Evolutionary conservation across 106 monocot genomes (phyloP).

Genomic region (Alisma plantagoaquatica): DNA sequence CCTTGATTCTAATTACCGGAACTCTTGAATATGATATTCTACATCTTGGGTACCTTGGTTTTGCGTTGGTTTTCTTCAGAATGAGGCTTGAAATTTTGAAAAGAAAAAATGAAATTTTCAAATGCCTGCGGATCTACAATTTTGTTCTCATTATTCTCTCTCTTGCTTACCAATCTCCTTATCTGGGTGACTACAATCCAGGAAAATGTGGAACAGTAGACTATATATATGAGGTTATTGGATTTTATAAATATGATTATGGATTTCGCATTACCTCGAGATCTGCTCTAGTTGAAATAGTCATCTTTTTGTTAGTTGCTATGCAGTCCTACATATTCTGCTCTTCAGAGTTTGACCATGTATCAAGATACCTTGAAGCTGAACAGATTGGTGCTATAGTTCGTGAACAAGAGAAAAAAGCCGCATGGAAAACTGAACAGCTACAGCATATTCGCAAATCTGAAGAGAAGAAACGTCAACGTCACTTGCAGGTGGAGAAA

Average conservation of each 20-base stretch:
- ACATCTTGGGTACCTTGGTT: constrained; percentile 92
- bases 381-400: constrained; percentile 91
- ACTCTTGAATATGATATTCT: constrained; percentile 95
- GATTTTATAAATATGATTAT: constrained; percentile 97
- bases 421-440: constrained; percentile 84
- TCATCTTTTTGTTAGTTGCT: constrained; percentile 91
- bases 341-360: constrained; percentile 79
- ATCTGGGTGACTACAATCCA: constrained; percentile 56
- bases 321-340: constrained; percentile 91
- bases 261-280: constrained; percentile 91
- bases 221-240: constrained; percentile 87
- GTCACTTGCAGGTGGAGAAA: constrained; percentile 92
- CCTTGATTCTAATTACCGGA: constrained; percentile 81
- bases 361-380: constrained; percentile 90
- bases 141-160: constrained; percentile 86
- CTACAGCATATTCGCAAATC: constrained; percentile 72
- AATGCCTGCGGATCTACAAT: constrained; percentile 85
- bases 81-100: constrained; percentile 94
- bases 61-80: constrained; percentile 86
- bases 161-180: constrained; percentile 96
- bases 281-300: constrained; percentile 90
- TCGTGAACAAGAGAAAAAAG: constrained; percentile 89
- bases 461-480: constrained; percentile 63
- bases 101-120: constrained; percentile 89
- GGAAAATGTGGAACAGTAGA: constrained; percentile 64